Conservation (phyloP, 2,329 filamentous ascomycete species). For the Colletotrichum sp. region DNA sequence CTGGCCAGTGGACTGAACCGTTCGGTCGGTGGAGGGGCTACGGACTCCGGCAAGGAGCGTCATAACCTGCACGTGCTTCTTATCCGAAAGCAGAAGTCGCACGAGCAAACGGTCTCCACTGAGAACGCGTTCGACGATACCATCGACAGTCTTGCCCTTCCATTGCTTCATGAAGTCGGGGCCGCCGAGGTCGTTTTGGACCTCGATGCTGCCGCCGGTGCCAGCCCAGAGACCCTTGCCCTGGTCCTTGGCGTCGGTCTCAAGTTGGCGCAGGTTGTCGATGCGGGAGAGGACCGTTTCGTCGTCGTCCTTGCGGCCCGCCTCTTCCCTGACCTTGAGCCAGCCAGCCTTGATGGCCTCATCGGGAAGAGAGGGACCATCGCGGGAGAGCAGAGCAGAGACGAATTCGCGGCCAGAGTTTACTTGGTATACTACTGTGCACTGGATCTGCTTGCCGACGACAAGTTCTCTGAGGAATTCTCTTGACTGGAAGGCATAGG, state of each 20-base stretch:
- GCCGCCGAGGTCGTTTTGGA: conserved; percentile 80
- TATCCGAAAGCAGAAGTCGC: conserved; percentile 78
- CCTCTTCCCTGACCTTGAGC: conserved; percentile 93
- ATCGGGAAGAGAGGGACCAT: conserved; percentile 80
- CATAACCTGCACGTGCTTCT: conserved; percentile 88
- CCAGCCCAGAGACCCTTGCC: conserved; percentile 82
- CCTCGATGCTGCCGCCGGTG: conserved; percentile 70
- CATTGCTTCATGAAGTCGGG: conserved; percentile 80
- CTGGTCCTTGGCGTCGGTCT: conserved; percentile 78
- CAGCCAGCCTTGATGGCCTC: conserved; percentile 86
- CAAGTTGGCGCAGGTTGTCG: conserved; percentile 77
- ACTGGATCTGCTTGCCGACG: conserved; percentile 87
- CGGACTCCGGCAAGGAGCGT: conserved; percentile 88
- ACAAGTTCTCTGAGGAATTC: conserved; percentile 86
- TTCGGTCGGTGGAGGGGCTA: conserved; percentile 86
- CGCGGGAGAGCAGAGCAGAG: conserved; percentile 71
- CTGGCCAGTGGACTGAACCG: conserved; percentile 76
- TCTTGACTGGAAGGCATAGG: conserved; percentile 91
- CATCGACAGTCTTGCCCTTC: conserved; percentile 85
- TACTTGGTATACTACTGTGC: conserved; percentile 85
- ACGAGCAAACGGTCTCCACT: conserved; percentile 90
- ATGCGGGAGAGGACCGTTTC: conserved; percentile 75
- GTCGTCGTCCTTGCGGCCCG: conserved; percentile 86
- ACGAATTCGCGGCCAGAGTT: conserved; percentile 91
- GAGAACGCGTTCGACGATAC: conserved; percentile 87